These are phyloP conservation scores for Mrakia hoshinonis DNA, from an alignment of 768 basidiomycete genomes.

Conservation along the genomic window DNA sequence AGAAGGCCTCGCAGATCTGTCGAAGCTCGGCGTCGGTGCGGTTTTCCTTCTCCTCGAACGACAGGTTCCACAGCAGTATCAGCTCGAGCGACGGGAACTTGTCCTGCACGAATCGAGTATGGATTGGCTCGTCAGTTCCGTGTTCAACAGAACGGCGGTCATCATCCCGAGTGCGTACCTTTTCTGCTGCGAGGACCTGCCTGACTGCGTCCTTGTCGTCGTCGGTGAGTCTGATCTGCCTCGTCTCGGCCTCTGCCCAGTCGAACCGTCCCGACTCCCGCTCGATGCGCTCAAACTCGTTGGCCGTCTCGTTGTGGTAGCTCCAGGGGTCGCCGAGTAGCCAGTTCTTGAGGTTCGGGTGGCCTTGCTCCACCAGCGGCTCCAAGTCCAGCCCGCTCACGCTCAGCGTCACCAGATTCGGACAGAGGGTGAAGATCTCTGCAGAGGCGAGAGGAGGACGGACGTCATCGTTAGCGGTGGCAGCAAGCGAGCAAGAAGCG, in stretches of 20 bases:
- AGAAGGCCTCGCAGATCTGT: background rate
- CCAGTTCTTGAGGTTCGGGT: slow-evolving; percentile 7
- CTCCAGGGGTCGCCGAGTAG: slow-evolving; percentile 22
- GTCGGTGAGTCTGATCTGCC: background rate
- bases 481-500: background rate
- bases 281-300: background rate
- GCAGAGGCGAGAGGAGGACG: background rate
- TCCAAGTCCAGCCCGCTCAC: slow-evolving; percentile 10
- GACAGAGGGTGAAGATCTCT: slow-evolving; percentile 18
- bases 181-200: background rate
- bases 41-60: slow-evolving; percentile 7
- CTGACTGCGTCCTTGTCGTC: slow-evolving; percentile 3
- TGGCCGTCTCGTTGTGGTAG: background rate
- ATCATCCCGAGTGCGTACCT: background rate
- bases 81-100: slow-evolving; percentile 8
- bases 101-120: background rate
- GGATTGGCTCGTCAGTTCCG: no score
- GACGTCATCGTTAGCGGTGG: background rate
- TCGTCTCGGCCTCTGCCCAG: background rate
- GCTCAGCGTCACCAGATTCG: slow-evolving; percentile 20
- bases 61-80: slow-evolving; percentile 22
- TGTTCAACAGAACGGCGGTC: no score
- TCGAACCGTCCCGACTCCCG: background rate
- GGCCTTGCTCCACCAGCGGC: slow-evolving; percentile 3
- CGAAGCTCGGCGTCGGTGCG: background rate